These are phyloP conservation scores for Tanacetum coccineum DNA, from an alignment of 129 eudicot species.

Conservation along the genomic window DNA sequence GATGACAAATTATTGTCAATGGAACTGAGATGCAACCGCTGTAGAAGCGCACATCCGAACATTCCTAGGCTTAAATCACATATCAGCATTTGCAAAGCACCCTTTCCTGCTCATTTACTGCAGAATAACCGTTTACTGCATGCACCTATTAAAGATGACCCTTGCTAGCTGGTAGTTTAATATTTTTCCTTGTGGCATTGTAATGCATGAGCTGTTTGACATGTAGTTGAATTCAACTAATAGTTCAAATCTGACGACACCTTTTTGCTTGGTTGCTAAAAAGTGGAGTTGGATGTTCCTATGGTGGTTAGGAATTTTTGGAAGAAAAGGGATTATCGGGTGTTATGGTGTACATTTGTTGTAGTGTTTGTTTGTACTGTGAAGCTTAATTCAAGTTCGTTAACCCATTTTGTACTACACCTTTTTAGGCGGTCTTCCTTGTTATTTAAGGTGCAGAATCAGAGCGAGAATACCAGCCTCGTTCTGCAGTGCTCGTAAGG, in stretches of 20 bases:
- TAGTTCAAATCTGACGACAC: no score
- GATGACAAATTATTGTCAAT: constrained; percentile 52
- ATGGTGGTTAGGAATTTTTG: neutral
- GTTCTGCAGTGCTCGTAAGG: no score
- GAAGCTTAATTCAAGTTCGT: no score
- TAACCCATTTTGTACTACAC: no score
- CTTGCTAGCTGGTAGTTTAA: constrained; percentile 6
- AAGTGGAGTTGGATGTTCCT: neutral
- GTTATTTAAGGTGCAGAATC: no score
- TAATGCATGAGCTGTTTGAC: neutral
- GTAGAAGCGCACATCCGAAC: constrained; percentile 91
- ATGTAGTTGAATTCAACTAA: no score
- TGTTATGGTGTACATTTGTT: neutral
- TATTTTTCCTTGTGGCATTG: neutral
- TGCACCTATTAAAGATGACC: constrained; percentile 19
- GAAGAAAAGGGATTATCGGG: neutral
- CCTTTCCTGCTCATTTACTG: constrained; percentile 54
- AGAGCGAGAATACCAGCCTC: no score
- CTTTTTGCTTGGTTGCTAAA: neutral
- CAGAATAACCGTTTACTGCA: constrained; percentile 53
- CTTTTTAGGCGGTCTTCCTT: no score
- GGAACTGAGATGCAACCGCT: constrained; percentile 92
- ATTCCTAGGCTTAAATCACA: constrained; percentile 86
- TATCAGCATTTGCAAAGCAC: constrained; percentile 57
- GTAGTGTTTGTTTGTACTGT: neutral